Conservation (phyloP, 495 filamentous ascomycete species). For the Parathielavia hyrcaniae region DNA sequence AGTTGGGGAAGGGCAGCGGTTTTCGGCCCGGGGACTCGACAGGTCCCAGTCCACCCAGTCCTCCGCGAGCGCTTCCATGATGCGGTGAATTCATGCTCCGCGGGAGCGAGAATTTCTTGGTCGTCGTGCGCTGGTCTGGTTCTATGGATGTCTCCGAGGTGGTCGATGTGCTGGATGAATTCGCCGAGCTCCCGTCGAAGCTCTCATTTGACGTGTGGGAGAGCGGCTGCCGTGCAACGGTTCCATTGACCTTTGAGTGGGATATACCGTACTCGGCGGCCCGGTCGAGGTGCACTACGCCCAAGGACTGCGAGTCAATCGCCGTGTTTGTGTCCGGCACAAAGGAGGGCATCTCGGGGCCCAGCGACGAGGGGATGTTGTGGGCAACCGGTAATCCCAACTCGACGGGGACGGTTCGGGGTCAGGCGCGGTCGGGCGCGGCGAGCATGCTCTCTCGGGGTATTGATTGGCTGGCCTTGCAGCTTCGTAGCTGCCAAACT, state of each 20-base stretch:
- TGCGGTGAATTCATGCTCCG: conserved; percentile 29
- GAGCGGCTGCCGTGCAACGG: conserved; percentile 28
- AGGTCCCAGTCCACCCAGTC: conserved; percentile 5
- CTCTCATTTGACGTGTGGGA: conserved; percentile 34
- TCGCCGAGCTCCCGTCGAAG: conserved; percentile 32
- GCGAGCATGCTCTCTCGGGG: conserved; percentile 23
- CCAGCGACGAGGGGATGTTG: not conserved
- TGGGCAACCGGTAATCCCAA: conserved; percentile 15
- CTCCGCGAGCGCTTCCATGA: conserved; percentile 23
- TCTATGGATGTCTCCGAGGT: conserved; percentile 30
- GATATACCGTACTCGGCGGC: conserved; percentile 30
- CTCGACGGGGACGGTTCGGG: conserved; percentile 5
- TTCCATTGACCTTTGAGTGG: conserved; percentile 29
- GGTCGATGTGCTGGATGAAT: conserved; percentile 30
- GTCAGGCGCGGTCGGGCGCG: conserved; percentile 15
- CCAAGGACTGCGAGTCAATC: conserved; percentile 39
- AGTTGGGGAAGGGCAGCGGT: conserved; percentile 22
- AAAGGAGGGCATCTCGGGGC: conserved; percentile 53
- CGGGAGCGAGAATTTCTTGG: conserved; percentile 18
- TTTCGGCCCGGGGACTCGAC: conserved; percentile 16
- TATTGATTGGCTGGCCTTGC: not conserved
- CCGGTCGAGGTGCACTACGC: conserved; percentile 32
- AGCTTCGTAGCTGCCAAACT: not conserved
- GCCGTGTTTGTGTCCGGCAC: conserved; percentile 46
- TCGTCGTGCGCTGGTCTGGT: conserved; percentile 18